These are phyloP conservation scores for Komagataella populi DNA, from an alignment of 805 yeast species.

Conservation along the genomic window DNA sequence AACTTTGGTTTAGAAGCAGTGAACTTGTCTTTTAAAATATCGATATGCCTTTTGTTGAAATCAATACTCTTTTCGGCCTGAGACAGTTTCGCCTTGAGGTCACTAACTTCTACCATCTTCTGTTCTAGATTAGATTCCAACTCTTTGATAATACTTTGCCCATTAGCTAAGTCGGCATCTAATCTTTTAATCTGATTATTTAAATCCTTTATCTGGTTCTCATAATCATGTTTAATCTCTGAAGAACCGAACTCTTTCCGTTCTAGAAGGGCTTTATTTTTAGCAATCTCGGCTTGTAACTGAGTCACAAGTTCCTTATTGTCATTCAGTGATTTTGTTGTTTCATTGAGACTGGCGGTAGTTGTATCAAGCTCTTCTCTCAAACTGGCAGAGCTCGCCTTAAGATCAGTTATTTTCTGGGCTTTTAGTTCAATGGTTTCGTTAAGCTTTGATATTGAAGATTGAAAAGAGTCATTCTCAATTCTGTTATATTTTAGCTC, in stretches of 20 bases:
- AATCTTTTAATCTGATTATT: not conserved
- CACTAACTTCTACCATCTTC: not conserved
- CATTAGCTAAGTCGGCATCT: not conserved
- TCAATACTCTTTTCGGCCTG: constrained; percentile 2
- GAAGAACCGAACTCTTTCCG: not conserved
- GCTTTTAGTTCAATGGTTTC: not conserved
- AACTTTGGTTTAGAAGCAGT: not conserved
- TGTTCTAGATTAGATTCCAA: not conserved
- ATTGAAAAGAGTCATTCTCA: not conserved
- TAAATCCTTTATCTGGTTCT: not conserved
- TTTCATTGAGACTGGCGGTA: not conserved
- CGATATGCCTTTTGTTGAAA: constrained; percentile 1
- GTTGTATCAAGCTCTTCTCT: not conserved
- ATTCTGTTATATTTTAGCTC: not conserved
- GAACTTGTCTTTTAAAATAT: not conserved
- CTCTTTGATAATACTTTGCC: not conserved
- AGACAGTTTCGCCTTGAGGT: not conserved
- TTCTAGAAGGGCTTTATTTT: not conserved
- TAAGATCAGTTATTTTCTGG: not conserved
- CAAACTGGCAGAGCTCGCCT: not conserved
- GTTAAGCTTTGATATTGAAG: not conserved
- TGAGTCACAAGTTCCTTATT: not conserved
- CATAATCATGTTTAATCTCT: not conserved
- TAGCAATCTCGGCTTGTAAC: not conserved
- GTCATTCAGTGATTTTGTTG: not conserved